Percentiles rank a stretch among this genome's conserved stretches.
Evolutionary conservation across 192 early-diverging fungal species (phyloP).

Genomic region (Coemansia sp.): DNA sequence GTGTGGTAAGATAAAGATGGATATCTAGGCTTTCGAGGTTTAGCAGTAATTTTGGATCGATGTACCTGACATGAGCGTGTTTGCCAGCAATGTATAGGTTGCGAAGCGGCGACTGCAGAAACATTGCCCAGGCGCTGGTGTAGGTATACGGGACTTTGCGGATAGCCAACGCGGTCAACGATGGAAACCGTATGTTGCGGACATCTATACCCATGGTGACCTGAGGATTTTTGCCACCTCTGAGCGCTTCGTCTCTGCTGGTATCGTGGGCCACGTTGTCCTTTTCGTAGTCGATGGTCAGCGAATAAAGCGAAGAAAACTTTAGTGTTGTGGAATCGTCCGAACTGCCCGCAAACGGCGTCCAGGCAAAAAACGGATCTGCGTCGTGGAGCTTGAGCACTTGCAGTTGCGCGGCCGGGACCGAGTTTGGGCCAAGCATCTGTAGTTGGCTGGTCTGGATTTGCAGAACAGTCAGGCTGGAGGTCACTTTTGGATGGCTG

Average conservation of each 20-base stretch:
- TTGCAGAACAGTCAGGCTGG: slow-evolving; percentile 17
- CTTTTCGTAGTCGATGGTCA: slow-evolving; percentile 34
- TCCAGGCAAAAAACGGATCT: slow-evolving; percentile 40
- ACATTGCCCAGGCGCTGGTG: slow-evolving; percentile 41
- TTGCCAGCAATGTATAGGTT: slow-evolving; percentile 31
- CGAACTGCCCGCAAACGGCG: slow-evolving; percentile 15
- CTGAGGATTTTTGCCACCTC: slow-evolving; percentile 6
- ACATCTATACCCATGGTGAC: slow-evolving; percentile 39
- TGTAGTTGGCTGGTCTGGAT: slow-evolving; percentile 23
- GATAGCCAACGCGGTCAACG: slow-evolving; percentile 12
- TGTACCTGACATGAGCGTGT: slow-evolving; percentile 32
- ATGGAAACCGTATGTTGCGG: slow-evolving; percentile 18
- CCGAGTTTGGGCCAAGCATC: not conserved
- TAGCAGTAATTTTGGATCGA: slow-evolving; percentile 15
- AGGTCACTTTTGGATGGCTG: not conserved
- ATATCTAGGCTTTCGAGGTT: slow-evolving; percentile 20
- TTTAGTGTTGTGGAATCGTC: not conserved
- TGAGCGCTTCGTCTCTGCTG: slow-evolving; percentile 18
- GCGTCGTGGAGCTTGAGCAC: slow-evolving; percentile 23
- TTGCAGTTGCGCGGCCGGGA: slow-evolving; percentile 14
- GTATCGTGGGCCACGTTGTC: slow-evolving; percentile 39
- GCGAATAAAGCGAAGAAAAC: slow-evolving; percentile 19
- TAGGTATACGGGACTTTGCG: slow-evolving; percentile 38
- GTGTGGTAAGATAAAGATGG: slow-evolving; percentile 17
- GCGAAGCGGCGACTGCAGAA: slow-evolving; percentile 27